phyloP scores from a whole-genome alignment of 805 yeast genomes.

The Metschnikowia arizonensis region DNA sequence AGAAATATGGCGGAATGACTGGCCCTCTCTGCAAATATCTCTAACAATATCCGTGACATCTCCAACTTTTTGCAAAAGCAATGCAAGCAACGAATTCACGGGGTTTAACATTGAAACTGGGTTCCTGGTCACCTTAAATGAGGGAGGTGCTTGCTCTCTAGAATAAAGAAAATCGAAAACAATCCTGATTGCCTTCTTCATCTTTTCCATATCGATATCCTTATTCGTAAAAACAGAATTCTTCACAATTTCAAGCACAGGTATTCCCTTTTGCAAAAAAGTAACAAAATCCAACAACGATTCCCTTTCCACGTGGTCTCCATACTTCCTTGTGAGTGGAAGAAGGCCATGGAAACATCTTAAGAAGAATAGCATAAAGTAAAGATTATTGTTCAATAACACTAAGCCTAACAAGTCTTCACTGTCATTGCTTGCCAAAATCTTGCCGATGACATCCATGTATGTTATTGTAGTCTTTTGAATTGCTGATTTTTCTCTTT shows the following conservation, averaged over 20 bases:
- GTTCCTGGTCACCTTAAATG: slow-evolving; percentile 43
- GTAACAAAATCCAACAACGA: slow-evolving; percentile 42
- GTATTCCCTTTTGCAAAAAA: slow-evolving; percentile 47
- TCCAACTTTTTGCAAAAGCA: slow-evolving; percentile 33
- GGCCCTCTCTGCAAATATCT: not conserved
- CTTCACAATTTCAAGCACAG: slow-evolving; percentile 41
- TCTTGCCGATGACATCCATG: slow-evolving; percentile 26
- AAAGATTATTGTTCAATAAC: slow-evolving; percentile 35
- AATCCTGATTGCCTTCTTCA: slow-evolving; percentile 30
- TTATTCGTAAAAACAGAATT: slow-evolving; percentile 28
- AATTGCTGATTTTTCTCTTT: slow-evolving; percentile 21
- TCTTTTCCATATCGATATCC: slow-evolving; percentile 36
- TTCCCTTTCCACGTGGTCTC: slow-evolving; percentile 66
- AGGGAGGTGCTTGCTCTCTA: slow-evolving; percentile 21
- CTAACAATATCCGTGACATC: not conserved
- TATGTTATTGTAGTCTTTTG: slow-evolving; percentile 31
- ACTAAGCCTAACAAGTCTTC: slow-evolving; percentile 20
- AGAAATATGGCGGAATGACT: slow-evolving; percentile 41
- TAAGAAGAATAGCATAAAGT: slow-evolving; percentile 43
- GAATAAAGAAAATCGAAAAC: slow-evolving; percentile 28
- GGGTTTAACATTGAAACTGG: slow-evolving; percentile 58
- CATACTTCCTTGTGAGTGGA: slow-evolving; percentile 53
- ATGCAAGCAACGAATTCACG: slow-evolving; percentile 52
- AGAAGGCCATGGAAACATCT: slow-evolving; percentile 56
- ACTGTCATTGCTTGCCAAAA: slow-evolving; percentile 24